phyloP scores from a whole-genome alignment of 805 yeast genomes.

The Candida chauliodis region DNA sequence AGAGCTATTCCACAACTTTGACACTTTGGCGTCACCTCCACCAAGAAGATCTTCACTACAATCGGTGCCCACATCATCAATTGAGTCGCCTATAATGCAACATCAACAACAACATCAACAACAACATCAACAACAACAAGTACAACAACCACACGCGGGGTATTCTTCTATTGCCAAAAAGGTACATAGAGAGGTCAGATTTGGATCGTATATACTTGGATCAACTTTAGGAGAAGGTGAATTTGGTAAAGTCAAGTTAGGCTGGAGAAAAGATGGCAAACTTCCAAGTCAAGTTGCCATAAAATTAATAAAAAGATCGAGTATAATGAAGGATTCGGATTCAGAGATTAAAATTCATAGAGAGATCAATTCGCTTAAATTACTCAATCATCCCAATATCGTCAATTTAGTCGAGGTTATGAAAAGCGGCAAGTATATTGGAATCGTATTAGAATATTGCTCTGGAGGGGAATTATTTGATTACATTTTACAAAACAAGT shows the following conservation, averaged over 20 bases:
- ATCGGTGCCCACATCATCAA: too few relatives aligned
- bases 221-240: constrained; percentile 97
- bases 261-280: constrained; percentile 86
- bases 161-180: constrained; percentile 11
- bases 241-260: constrained; percentile 94
- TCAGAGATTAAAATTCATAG: constrained; percentile 86
- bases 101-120: constrained; percentile 1
- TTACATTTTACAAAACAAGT: constrained; percentile 80
- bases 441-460: constrained; percentile 94
- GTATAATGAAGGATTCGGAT: constrained; percentile 81
- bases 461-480: constrained; percentile 97
- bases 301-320: constrained; percentile 83
- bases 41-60: constrained; percentile 1
- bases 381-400: constrained; percentile 89
- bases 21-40: background rate
- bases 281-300: constrained; percentile 87
- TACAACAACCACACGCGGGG: background rate
- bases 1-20: constrained; percentile 3
- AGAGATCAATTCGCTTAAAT: constrained; percentile 86
- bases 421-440: constrained; percentile 91
- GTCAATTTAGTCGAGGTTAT: constrained; percentile 88
- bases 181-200: constrained; percentile 58
- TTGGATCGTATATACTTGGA: constrained; percentile 88
- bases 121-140: background rate
- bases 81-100: too few relatives aligned